Conservation (phyloP, 1,284 basidiomycete genomes). For the Naganishia sp. region DNA sequence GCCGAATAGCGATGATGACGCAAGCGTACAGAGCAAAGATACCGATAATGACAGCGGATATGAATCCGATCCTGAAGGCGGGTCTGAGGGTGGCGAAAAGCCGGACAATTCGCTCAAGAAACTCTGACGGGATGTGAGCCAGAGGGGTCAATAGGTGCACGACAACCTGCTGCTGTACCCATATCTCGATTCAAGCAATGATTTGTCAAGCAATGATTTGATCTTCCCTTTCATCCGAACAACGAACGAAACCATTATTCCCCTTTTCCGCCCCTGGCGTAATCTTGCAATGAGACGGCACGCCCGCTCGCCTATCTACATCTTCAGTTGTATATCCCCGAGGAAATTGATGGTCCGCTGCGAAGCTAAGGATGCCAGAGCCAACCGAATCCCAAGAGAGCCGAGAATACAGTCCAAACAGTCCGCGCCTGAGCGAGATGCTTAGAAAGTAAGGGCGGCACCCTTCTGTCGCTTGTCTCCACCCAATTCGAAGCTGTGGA, state of each 20-base stretch:
- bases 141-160: too few relatives aligned
- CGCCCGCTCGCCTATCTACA: not conserved
- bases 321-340: not conserved
- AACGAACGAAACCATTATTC: not conserved
- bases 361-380: slow-evolving; percentile 1
- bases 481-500: slow-evolving; percentile 87
- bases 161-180: too few relatives aligned
- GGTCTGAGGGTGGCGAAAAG: too few relatives aligned
- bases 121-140: too few relatives aligned
- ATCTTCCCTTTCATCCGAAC: not conserved
- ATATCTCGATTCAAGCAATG: not conserved
- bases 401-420: slow-evolving; percentile 17
- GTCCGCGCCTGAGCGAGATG: slow-evolving; percentile 28
- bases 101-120: too few relatives aligned
- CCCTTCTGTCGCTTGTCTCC: slow-evolving; percentile 99
- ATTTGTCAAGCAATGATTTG: slow-evolving; percentile 16
- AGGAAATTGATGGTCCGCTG: slow-evolving; percentile 9
- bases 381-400: slow-evolving; percentile 8
- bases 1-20: too few relatives aligned
- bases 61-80: too few relatives aligned
- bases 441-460: slow-evolving; percentile 43
- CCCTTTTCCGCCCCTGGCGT: not conserved
- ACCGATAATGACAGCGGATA: too few relatives aligned
- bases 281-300: slow-evolving; percentile 10
- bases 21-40: too few relatives aligned